These are phyloP conservation scores for Candida sanyaensis DNA, from an alignment of 1,139 yeast genomes.

Conservation along the genomic window DNA sequence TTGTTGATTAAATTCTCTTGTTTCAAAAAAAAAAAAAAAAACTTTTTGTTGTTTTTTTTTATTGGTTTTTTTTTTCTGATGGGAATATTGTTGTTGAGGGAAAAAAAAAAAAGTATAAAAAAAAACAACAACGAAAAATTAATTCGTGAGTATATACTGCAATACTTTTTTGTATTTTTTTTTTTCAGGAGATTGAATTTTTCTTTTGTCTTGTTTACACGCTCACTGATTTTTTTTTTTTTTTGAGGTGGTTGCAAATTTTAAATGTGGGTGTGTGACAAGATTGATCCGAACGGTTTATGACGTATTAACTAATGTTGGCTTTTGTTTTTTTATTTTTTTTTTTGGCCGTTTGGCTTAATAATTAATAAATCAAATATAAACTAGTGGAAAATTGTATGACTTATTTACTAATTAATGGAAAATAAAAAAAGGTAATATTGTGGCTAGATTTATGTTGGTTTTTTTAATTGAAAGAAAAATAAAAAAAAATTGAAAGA, in stretches of 20 bases:
- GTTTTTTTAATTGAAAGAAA: too few relatives aligned
- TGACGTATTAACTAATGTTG: not conserved
- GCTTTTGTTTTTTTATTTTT: not conserved
- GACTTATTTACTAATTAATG: too few relatives aligned
- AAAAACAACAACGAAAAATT: too few relatives aligned
- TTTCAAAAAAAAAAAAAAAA: too few relatives aligned
- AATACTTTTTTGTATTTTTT: not conserved
- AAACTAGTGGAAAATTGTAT: not conserved
- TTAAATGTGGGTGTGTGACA: not conserved
- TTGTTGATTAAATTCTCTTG: not conserved
- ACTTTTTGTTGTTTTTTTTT: not conserved
- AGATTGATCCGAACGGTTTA: not conserved
- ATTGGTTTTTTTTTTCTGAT: not conserved
- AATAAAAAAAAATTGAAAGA: too few relatives aligned
- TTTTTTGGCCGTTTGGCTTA: not conserved
- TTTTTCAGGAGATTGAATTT: not conserved
- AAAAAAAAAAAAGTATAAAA: not conserved
- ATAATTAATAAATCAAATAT: not conserved
- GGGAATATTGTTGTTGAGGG: not conserved
- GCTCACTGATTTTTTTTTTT: too few relatives aligned
- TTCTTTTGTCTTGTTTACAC: not conserved
- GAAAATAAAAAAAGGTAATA: too few relatives aligned
- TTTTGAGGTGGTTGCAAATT: slow-evolving; percentile 2
- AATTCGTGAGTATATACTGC: slow-evolving; percentile 1
- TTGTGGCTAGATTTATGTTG: too few relatives aligned